Conservation (phyloP, 495 filamentous ascomycete genomes). For the Polyplosphaeria fusca region DNA sequence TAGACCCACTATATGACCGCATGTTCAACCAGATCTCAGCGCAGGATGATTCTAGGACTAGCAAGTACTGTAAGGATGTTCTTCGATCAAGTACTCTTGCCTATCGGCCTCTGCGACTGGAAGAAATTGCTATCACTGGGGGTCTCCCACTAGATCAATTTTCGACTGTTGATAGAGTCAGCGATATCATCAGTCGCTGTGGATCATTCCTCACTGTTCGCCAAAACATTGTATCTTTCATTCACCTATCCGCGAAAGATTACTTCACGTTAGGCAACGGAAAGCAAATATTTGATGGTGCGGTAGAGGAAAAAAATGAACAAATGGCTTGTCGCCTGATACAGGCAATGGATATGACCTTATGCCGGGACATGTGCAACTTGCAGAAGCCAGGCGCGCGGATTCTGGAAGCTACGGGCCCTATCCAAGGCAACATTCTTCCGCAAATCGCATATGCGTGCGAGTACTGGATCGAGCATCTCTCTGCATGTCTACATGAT, state of each 20-base stretch:
- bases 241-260: slow-evolving; percentile 19
- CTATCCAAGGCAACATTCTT: slow-evolving; percentile 9
- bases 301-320: slow-evolving; percentile 9
- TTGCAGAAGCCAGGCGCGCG: slow-evolving; percentile 18
- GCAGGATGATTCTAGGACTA: slow-evolving; percentile 33
- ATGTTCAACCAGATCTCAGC: slow-evolving; percentile 38
- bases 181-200: slow-evolving; percentile 15
- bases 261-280: slow-evolving; percentile 10
- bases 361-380: slow-evolving; percentile 33
- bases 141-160: neutral
- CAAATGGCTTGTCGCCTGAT: slow-evolving; percentile 8
- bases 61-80: slow-evolving; percentile 12
- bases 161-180: slow-evolving; percentile 6
- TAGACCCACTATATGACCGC: slow-evolving; percentile 36
- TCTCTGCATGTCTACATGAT: slow-evolving; percentile 13
- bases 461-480: slow-evolving; percentile 14
- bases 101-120: slow-evolving; percentile 7
- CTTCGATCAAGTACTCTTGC: slow-evolving; percentile 10
- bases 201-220: slow-evolving; percentile 15
- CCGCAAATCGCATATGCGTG: slow-evolving; percentile 9
- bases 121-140: slow-evolving; percentile 11
- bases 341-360: slow-evolving; percentile 16
- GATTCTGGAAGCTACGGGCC: slow-evolving; percentile 1
- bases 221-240: slow-evolving; percentile 8
- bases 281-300: slow-evolving; percentile 22